Percentiles rank a stretch among this genome's conserved stretches.
Evolutionary conservation across 352 stramenopile species (phyloP).

Genomic region (Pythium myriotylum): DNA sequence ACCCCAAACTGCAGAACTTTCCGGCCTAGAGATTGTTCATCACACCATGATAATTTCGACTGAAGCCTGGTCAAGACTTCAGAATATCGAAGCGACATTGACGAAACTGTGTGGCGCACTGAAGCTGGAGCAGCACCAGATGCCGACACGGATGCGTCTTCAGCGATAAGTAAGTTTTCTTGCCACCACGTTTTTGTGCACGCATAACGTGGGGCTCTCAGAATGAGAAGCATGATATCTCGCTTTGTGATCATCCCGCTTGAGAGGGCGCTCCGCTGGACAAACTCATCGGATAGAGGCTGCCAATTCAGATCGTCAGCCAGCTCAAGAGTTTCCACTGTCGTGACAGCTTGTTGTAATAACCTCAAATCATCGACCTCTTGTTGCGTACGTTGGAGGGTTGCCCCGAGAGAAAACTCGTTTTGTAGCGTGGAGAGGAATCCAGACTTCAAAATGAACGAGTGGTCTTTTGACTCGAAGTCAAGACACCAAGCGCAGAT

Average conservation of each 20-base stretch:
- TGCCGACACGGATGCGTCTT: slow-evolving; percentile 20
- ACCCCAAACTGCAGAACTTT: slow-evolving; percentile 76
- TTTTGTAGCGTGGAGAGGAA: slow-evolving; percentile 77
- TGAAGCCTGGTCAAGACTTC: slow-evolving; percentile 69
- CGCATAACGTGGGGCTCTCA: slow-evolving; percentile 60
- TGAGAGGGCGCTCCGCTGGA: slow-evolving; percentile 70
- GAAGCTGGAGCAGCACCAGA: neutral
- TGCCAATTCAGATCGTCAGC: slow-evolving; percentile 74
- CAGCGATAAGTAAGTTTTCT: slow-evolving; percentile 37
- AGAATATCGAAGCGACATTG: slow-evolving; percentile 73
- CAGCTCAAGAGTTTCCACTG: neutral
- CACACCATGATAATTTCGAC: slow-evolving; percentile 54
- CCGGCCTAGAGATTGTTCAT: slow-evolving; percentile 33
- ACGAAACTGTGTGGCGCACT: slow-evolving; percentile 67
- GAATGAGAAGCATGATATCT: slow-evolving; percentile 67
- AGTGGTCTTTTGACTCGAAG: slow-evolving; percentile 82
- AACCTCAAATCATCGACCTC: slow-evolving; percentile 25
- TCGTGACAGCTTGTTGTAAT: slow-evolving; percentile 5
- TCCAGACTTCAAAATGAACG: slow-evolving; percentile 76
- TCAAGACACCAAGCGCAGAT: slow-evolving; percentile 83
- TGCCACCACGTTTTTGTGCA: slow-evolving; percentile 63
- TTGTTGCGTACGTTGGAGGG: slow-evolving; percentile 32
- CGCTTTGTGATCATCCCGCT: slow-evolving; percentile 79
- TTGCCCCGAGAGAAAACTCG: slow-evolving; percentile 71
- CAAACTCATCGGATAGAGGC: slow-evolving; percentile 76